These are phyloP conservation scores for Collybiopsis confluens DNA, from an alignment of 768 basidiomycete genomes.

Conservation along the genomic window DNA sequence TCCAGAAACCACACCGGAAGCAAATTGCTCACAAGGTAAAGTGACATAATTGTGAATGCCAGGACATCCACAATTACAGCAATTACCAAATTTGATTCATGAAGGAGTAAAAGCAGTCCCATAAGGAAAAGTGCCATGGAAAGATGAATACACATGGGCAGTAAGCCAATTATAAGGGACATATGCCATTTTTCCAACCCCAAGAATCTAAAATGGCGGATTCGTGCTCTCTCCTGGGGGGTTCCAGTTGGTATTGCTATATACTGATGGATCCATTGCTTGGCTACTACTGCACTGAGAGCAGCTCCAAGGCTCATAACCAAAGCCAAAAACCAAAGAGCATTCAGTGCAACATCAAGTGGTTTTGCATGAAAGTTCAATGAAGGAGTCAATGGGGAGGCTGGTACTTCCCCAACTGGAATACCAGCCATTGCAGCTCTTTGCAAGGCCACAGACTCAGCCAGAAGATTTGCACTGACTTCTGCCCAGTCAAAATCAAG, in stretches of 20 bases:
- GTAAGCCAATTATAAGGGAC: constrained; percentile 11
- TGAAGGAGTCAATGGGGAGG: constrained; percentile 11
- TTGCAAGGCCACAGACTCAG: not conserved
- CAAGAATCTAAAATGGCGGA: constrained; percentile 19
- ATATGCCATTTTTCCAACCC: constrained; percentile 18
- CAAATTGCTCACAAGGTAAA: not conserved
- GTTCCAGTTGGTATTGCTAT: constrained; percentile 14
- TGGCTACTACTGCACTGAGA: constrained; percentile 20
- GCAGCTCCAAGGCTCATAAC: constrained; percentile 20
- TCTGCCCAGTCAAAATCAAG: constrained; percentile 9
- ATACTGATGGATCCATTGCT: constrained; percentile 22
- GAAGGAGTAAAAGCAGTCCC: constrained; percentile 10
- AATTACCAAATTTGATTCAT: not conserved
- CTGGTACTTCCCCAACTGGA: constrained; percentile 1
- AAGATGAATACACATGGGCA: constrained; percentile 13
- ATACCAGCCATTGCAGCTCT: not conserved
- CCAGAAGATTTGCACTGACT: not conserved
- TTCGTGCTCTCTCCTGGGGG: constrained; percentile 14
- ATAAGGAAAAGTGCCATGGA: constrained; percentile 10
- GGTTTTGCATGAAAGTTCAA: not conserved
- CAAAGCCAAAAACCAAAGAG: constrained; percentile 20
- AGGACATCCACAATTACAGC: not conserved
- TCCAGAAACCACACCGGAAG: not conserved
- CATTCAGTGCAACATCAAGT: constrained; percentile 12
- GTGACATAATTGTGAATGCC: not conserved